A percentile compares a stretch with the other conserved stretches of the same genome.
Conservation (phyloP, 495 filamentous ascomycete genomes). For the Trichoderma asperelloides region DNA sequence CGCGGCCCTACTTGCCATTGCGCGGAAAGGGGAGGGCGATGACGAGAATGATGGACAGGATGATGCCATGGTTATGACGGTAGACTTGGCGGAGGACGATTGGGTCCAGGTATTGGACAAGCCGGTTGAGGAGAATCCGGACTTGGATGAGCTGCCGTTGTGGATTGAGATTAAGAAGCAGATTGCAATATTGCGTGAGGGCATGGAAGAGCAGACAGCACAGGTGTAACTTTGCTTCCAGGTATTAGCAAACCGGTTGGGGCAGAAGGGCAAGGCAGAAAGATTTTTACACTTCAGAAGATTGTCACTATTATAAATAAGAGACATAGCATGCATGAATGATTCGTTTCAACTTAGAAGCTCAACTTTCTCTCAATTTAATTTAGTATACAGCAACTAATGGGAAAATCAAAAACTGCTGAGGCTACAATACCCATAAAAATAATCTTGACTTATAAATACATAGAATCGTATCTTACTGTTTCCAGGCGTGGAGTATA, state of each 20-base stretch:
- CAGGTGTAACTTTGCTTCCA: neutral
- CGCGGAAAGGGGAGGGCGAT: slow-evolving; percentile 14
- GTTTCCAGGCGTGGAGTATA: neutral
- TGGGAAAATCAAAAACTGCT: neutral
- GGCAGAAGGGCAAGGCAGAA: too few species aligned
- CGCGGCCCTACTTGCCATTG: slow-evolving; percentile 46
- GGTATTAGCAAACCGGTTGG: neutral
- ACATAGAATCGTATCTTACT: neutral
- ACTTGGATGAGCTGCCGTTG: slow-evolving; percentile 36
- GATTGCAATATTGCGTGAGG: slow-evolving; percentile 42
- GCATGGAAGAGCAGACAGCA: slow-evolving; percentile 35
- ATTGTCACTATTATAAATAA: neutral
- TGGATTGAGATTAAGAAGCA: slow-evolving; percentile 52
- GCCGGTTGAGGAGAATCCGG: slow-evolving; percentile 18
- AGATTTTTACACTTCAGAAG: neutral
- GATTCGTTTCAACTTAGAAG: neutral
- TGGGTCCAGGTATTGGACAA: slow-evolving; percentile 18
- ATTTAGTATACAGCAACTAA: neutral
- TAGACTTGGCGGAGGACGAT: slow-evolving; percentile 15
- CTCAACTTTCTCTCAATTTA: neutral
- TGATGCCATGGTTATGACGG: slow-evolving; percentile 7
- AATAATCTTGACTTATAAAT: neutral
- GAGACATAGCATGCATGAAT: neutral
- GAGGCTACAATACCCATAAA: neutral
- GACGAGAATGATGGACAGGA: slow-evolving; percentile 3